Conservation (phyloP, 2,329 filamentous ascomycete species). For the Ciborinia camelliae region DNA sequence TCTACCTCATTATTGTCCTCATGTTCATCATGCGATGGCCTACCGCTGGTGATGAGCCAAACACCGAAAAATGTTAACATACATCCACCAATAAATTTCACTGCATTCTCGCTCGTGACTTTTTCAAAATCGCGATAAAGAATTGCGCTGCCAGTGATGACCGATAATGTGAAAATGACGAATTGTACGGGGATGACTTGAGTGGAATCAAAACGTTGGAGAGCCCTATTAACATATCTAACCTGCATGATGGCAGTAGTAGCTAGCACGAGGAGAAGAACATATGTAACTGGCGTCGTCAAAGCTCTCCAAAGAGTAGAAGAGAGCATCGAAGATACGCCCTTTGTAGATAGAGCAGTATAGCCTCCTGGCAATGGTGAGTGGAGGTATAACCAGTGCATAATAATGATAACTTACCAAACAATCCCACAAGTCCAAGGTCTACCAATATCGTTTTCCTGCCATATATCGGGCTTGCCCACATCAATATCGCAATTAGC, state of each 20-base stretch:
- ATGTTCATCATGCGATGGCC: conserved; percentile 61
- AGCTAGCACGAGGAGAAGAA: conserved; percentile 74
- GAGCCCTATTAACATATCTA: conserved; percentile 85
- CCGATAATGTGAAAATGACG: conserved; percentile 91
- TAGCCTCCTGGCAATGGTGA: conserved; percentile 66
- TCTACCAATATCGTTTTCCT: conserved; percentile 85
- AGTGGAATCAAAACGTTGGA: conserved; percentile 94
- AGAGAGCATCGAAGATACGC: conserved; percentile 90
- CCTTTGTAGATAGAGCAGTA: conserved; percentile 95
- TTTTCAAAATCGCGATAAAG: conserved; percentile 94
- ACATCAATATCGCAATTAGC: conserved; percentile 75
- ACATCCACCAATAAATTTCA: conserved; percentile 88
- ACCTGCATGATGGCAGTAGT: conserved; percentile 93
- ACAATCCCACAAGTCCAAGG: conserved; percentile 86
- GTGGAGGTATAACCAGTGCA: neutral
- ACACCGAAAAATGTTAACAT: conserved; percentile 91
- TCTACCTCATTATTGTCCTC: conserved; percentile 58
- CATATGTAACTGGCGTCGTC: conserved; percentile 87
- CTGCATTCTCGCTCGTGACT: conserved; percentile 66
- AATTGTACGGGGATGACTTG: conserved; percentile 98
- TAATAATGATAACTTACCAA: conserved; percentile 57
- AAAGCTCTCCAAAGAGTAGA: conserved; percentile 86
- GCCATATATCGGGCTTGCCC: conserved; percentile 80
- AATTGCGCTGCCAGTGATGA: conserved; percentile 90
- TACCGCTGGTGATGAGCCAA: conserved; percentile 91